phyloP scores from a whole-genome alignment of 1,284 basidiomycete genomes.

The Ceratobasidium sp. region DNA sequence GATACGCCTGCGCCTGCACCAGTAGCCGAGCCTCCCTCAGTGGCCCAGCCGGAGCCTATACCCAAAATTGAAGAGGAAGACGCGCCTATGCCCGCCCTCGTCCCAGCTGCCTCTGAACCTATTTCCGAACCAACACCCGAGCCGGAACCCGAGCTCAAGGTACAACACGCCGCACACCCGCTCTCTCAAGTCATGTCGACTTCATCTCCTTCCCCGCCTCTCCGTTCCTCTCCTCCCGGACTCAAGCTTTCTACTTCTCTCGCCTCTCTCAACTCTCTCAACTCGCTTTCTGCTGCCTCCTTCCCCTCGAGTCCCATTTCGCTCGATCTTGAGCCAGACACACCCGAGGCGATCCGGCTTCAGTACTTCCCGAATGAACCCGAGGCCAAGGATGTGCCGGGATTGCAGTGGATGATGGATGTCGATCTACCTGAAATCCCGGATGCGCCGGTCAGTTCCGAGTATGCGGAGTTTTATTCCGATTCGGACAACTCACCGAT shows the following conservation, averaged over 20 bases:
- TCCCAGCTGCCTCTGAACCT: background rate
- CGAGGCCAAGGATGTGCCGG: conserved; percentile 73
- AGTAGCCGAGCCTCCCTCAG: background rate
- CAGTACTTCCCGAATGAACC: conserved; percentile 84
- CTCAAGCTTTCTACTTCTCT: conserved; percentile 15
- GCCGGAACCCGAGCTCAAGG: conserved; percentile 12
- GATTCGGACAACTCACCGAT: background rate
- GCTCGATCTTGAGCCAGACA: conserved; percentile 63
- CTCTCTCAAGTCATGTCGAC: conserved; percentile 38
- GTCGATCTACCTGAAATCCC: conserved; percentile 49
- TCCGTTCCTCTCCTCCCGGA: conserved; percentile 20
- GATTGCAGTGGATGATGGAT: conserved; percentile 78
- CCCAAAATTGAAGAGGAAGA: conserved; percentile 8
- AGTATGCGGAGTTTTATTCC: background rate
- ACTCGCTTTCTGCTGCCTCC: background rate
- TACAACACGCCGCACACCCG: conserved; percentile 19
- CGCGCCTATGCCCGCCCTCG: conserved; percentile 18
- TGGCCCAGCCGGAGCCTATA: conserved; percentile 1
- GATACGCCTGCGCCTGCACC: conserved; percentile 10
- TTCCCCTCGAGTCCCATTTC: conserved; percentile 30
- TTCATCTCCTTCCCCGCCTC: conserved; percentile 9
- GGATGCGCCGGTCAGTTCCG: conserved; percentile 22
- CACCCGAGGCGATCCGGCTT: conserved; percentile 85
- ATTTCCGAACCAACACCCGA: background rate
- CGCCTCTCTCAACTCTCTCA: conserved; percentile 25